Evolutionary conservation across 2,329 filamentous ascomycete species (phyloP).

Genomic region (Clarireedia homoeocarpa): DNA sequence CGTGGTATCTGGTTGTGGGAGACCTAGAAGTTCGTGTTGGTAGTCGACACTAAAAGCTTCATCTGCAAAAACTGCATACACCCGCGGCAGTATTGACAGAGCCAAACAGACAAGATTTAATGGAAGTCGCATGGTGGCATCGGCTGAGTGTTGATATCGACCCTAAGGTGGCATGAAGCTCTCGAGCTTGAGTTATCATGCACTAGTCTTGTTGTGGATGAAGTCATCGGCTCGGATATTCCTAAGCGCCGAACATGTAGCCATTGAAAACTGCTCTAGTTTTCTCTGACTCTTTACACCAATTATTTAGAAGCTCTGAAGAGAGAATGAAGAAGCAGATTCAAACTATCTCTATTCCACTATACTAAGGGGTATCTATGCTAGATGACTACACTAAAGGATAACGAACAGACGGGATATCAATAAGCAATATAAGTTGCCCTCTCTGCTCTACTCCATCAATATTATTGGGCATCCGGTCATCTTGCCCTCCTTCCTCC

Average conservation of each 20-base stretch:
- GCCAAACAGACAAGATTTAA: slow-evolving; percentile 24
- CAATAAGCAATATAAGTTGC: too few relatives aligned
- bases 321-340: too few relatives aligned
- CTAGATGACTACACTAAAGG: too few relatives aligned
- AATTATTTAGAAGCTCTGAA: too few relatives aligned
- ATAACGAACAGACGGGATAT: too few relatives aligned
- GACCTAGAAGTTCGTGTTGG: slow-evolving; percentile 81
- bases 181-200: slow-evolving; percentile 7
- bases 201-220: background rate
- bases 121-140: slow-evolving; percentile 24
- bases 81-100: slow-evolving; percentile 24
- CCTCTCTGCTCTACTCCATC: too few relatives aligned
- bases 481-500: too few relatives aligned
- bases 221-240: background rate
- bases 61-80: slow-evolving; percentile 69
- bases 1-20: slow-evolving; percentile 73
- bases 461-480: too few relatives aligned
- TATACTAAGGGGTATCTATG: too few relatives aligned
- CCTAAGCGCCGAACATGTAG: background rate
- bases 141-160: background rate
- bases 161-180: slow-evolving; percentile 6
- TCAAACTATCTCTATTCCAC: too few relatives aligned
- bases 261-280: too few relatives aligned
- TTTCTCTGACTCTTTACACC: too few relatives aligned
- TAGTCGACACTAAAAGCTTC: slow-evolving; percentile 91